Evolutionary conservation across 768 basidiomycete genomes (phyloP).

Genomic region (Russula emetica): DNA sequence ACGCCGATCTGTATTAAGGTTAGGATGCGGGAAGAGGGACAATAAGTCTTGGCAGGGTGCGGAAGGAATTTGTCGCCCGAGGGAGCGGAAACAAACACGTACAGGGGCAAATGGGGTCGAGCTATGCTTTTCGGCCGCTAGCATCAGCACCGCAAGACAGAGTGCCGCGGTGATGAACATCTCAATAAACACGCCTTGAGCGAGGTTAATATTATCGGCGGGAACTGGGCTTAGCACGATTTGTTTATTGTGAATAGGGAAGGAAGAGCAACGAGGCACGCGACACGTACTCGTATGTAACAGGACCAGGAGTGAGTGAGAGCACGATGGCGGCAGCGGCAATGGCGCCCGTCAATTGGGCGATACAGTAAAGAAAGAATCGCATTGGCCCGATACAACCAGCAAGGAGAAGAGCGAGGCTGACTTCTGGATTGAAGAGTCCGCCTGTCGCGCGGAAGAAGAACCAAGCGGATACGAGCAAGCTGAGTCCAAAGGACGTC

Average conservation of each 20-base stretch:
- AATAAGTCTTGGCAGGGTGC: not conserved
- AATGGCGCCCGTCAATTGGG: constrained; percentile 59
- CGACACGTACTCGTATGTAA: constrained; percentile 47
- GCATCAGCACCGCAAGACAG: constrained; percentile 63
- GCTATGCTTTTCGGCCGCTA: constrained; percentile 66
- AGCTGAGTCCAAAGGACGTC: constrained; percentile 55
- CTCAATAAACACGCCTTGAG: constrained; percentile 66
- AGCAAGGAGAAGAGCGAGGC: constrained; percentile 53
- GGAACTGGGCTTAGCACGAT: constrained; percentile 44
- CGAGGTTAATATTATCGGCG: constrained; percentile 43
- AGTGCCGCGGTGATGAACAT: constrained; percentile 63
- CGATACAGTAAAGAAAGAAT: constrained; percentile 55
- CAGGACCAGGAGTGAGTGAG: constrained; percentile 52
- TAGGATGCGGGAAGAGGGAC: not conserved
- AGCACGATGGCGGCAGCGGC: constrained; percentile 53
- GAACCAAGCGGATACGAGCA: constrained; percentile 61
- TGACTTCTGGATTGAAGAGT: constrained; percentile 62
- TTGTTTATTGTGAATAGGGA: too few relatives aligned
- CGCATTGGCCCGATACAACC: constrained; percentile 53
- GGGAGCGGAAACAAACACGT: constrained; percentile 16
- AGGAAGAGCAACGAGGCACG: too few relatives aligned
- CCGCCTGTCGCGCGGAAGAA: constrained; percentile 64
- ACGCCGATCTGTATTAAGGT: constrained; percentile 48
- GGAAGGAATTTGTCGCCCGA: not conserved
- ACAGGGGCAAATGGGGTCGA: constrained; percentile 68